Base-by-base conservation (phyloP, 345 rosid species). In the Euphorbia peplus region DNA sequence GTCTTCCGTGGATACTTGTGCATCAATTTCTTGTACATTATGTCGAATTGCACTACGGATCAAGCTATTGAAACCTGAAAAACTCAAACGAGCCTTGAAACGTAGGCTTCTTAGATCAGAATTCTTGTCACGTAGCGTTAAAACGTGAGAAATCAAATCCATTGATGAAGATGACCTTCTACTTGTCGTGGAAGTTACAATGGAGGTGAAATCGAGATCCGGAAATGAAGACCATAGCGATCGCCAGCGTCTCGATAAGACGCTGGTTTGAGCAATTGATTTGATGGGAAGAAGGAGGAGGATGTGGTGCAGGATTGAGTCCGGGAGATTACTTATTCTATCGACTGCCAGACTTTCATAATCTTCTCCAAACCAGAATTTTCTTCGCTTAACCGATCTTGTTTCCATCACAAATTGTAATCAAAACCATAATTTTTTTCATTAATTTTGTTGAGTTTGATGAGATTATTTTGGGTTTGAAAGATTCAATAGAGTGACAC, bases 171-270 rank as follows among this genome's bases (percentile, higher is more conserved):
- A 58, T 32, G 68, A 63, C n/a, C n/a, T n/a, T n/a, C n/a, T n/a
- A n/a, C n/a, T n/a, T n/a, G n/a, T n/a, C n/a, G n/a, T n/a, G n/a
- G n/a, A n/a, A n/a, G n/a, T n/a, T n/a, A n/a, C n/a, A n/a, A n/a
- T n/a, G 50, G 87, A 66, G 54, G 87, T 88, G 83, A 93, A 93
- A 73, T 90, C 98, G 3, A 93, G 97, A 69, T 93, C 98, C 2
- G 98, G 97, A 44, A 88, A 84, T 15, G 98, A 79, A 65, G 72
- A 83, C 93, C 96, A 87, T 5, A 90, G 81, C 39, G 83, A 81
- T 71, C 89, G 73, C 89, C 90, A 93, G 52, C 88, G 61, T 80
- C 80, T 89, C 0, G 96, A 90, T 25, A 93, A 70, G 14, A 71
- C 63, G 74, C 89, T 80, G 25, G 87, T 86, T 75, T 65, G 81